phyloP scores from a whole-genome alignment of 2,329 filamentous ascomycete genomes.

The Allantophomopsis cytisporea region DNA sequence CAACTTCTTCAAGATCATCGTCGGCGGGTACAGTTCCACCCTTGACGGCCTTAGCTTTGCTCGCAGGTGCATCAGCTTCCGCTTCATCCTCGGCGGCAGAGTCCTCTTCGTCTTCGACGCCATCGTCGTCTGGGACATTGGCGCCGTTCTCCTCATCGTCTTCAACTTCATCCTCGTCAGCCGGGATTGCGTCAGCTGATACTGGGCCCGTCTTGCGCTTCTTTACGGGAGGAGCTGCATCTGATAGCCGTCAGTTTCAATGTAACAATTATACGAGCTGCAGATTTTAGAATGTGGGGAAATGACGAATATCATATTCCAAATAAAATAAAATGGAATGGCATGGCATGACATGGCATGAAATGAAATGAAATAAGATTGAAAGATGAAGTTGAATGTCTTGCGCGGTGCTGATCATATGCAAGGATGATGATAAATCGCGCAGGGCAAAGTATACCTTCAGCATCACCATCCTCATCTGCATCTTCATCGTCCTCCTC shows the following conservation, averaged over 20 bases:
- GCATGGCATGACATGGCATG: too few species aligned
- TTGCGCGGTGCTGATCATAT: neutral
- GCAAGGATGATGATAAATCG: neutral
- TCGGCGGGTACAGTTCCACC: neutral
- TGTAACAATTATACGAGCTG: neutral
- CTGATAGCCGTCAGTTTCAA: neutral
- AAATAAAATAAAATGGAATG: too few species aligned
- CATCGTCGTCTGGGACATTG: neutral
- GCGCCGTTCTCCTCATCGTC: neutral
- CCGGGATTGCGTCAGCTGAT: neutral
- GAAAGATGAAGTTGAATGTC: neutral
- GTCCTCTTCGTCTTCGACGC: neutral
- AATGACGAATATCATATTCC: neutral
- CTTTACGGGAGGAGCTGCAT: constrained; percentile 1
- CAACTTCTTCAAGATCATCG: neutral
- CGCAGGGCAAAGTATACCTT: neutral
- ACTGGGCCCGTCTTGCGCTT: constrained; percentile 1
- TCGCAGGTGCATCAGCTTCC: neutral
- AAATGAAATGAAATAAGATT: too few species aligned
- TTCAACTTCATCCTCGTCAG: neutral
- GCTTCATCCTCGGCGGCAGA: neutral
- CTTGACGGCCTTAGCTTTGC: neutral
- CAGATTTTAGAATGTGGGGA: neutral
- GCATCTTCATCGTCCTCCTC: neutral
- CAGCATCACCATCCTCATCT: neutral